Percentiles rank a stretch among this genome's conserved stretches.
These are phyloP conservation scores for Penicillium herquei DNA, from an alignment of 495 filamentous ascomycete genomes.

Conservation along the genomic window DNA sequence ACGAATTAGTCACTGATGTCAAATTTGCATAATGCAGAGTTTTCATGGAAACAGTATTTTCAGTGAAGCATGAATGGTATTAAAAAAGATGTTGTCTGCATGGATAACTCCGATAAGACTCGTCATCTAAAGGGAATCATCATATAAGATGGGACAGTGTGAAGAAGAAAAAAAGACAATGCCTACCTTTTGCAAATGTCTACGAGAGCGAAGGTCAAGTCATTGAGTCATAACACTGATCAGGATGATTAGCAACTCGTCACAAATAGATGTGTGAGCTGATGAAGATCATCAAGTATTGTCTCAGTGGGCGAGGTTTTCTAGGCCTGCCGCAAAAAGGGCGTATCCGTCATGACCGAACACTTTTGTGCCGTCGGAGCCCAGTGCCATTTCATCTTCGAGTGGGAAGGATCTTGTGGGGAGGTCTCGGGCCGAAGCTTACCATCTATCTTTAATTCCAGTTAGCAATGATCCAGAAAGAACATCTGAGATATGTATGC, in stretches of 20 bases:
- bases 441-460: constrained; percentile 30
- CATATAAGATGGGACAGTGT: constrained; percentile 30
- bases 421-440: constrained; percentile 21
- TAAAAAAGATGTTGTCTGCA: constrained; percentile 54
- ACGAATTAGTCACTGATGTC: constrained; percentile 25
- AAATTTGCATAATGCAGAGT: constrained; percentile 12
- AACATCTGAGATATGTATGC: constrained; percentile 9
- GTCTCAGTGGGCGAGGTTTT: constrained; percentile 99
- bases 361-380: constrained; percentile 76
- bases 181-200: constrained; percentile 20
- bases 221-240: constrained; percentile 12
- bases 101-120: constrained; percentile 62
- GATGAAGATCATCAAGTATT: constrained; percentile 14
- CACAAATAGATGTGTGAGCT: constrained; percentile 19
- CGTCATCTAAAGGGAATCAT: constrained; percentile 59
- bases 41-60: constrained; percentile 25
- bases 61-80: constrained; percentile 62
- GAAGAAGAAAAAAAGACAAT: constrained; percentile 5
- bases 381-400: constrained; percentile 99
- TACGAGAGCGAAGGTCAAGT: constrained; percentile 9
- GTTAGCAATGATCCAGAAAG: constrained; percentile 24
- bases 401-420: constrained; percentile 15
- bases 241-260: constrained; percentile 33
- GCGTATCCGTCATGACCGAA: constrained; percentile 79
- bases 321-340: constrained; percentile 98